These are phyloP conservation scores for Hemileia vastatrix DNA, from an alignment of 1,284 basidiomycete genomes.

Conservation along the genomic window DNA sequence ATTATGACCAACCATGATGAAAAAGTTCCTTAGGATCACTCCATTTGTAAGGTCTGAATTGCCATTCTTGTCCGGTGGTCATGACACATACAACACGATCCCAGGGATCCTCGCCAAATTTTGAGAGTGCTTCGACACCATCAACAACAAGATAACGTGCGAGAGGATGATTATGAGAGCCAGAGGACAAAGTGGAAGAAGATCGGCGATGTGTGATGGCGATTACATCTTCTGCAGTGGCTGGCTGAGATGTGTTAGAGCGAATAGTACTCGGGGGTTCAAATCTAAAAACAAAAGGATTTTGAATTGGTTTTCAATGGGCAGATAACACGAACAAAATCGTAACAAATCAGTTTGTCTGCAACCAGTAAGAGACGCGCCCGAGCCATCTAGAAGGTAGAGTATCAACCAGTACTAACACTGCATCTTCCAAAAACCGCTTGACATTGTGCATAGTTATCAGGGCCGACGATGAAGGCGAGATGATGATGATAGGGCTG, in stretches of 20 bases:
- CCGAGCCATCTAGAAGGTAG: background rate
- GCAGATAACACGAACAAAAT: too few relatives aligned
- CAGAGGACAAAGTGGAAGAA: constrained; percentile 26
- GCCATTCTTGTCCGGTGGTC: constrained; percentile 96
- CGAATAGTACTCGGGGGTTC: constrained; percentile 63
- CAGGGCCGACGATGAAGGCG: constrained; percentile 84
- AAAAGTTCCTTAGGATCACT: constrained; percentile 80
- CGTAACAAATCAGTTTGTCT: too few relatives aligned
- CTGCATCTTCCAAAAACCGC: constrained; percentile 77
- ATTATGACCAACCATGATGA: constrained; percentile 62
- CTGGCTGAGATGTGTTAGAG: constrained; percentile 46
- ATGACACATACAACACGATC: constrained; percentile 92
- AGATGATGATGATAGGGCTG: constrained; percentile 88
- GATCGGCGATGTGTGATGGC: constrained; percentile 50
- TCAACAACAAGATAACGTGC: constrained; percentile 66
- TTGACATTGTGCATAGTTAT: constrained; percentile 98
- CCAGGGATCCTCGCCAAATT: constrained; percentile 86
- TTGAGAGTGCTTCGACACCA: constrained; percentile 76
- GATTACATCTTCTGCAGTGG: constrained; percentile 68
- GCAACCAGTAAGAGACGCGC: constrained; percentile 6
- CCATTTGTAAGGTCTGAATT: constrained; percentile 95
- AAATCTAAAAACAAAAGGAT: constrained; percentile 51
- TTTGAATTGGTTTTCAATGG: too few relatives aligned
- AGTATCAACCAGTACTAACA: constrained; percentile 49
- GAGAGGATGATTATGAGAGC: constrained; percentile 49